Base-by-base conservation (phyloP, 805 yeast species). In the Suhomyces xylopsoci region DNA sequence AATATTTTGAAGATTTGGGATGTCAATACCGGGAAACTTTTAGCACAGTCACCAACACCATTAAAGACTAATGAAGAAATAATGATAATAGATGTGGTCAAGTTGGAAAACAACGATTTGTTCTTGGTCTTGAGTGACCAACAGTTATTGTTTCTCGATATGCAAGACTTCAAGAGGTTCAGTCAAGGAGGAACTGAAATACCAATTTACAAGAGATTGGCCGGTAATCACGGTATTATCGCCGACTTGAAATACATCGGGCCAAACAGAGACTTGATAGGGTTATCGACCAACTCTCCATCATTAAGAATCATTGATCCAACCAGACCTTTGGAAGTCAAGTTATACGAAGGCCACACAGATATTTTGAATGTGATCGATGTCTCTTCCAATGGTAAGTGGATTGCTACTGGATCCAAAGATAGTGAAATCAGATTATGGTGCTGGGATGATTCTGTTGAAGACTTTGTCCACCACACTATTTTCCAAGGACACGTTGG, bases 171-270 rank as follows among this genome's bases (percentile, higher is more conserved):
- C 36, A 34, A 41, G 25, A 67, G 61, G 3, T 45, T 42, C 12
- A 52, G 55, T 0, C 60, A 62, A 3, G 62, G 62, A 7, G 59
- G 58, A 9, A 43, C 46, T 7, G 55, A 51, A 26, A 65, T 87
- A n/a, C 77, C 79, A 17, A 64, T 80, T 2, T 61, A 68, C 7
- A 75, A 84, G 51, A 78, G 82, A 42, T 77, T 91, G 59, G 94
- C 97, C 0, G 97, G 97, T 59, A 91, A 91, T 68, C 97, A 93
- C 70, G 98, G 97, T 52, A 93, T 94, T 24, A 85, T 94, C 61
- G 96, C 97, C 2, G 98, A 93, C 65, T 79, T 91, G 73, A 81
- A 83, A 58, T 87, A 84, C 62, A 86, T 85, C 30, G 94, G 94
- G 0, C 89, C 90, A 7, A 64, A 75, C 22, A 65, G 73, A 28